Percentiles rank a stretch among this genome's conserved stretches.
These are phyloP conservation scores for Russula virescens DNA, from an alignment of 768 basidiomycete species.

Conservation along the genomic window DNA sequence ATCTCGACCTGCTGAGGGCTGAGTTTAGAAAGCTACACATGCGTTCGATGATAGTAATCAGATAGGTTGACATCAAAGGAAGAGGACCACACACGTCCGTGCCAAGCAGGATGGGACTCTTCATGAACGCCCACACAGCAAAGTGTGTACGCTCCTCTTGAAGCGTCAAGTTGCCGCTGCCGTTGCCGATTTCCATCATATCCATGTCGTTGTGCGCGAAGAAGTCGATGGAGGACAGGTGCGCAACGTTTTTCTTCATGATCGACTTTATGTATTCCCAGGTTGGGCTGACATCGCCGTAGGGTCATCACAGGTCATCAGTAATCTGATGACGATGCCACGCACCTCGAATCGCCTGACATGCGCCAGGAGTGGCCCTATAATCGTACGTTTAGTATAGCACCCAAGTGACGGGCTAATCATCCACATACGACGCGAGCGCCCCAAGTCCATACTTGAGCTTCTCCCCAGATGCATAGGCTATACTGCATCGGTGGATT, in stretches of 20 bases:
- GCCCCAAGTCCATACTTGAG: slow-evolving; percentile 56
- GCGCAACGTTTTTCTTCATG: slow-evolving; percentile 39
- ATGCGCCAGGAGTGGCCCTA: slow-evolving; percentile 53
- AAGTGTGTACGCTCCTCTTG: slow-evolving; percentile 52
- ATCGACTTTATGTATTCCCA: slow-evolving; percentile 48
- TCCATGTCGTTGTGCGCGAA: slow-evolving; percentile 54
- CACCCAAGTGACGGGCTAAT: neutral
- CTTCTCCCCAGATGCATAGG: slow-evolving; percentile 52
- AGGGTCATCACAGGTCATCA: neutral
- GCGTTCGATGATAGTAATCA: neutral
- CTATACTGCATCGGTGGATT: slow-evolving; percentile 43
- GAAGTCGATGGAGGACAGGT: slow-evolving; percentile 41
- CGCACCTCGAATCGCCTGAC: slow-evolving; percentile 41
- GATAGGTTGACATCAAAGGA: neutral
- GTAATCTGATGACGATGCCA: neutral
- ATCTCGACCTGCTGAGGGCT: slow-evolving; percentile 40
- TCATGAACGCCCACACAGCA: slow-evolving; percentile 53
- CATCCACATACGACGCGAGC: slow-evolving; percentile 40
- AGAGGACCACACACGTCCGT: slow-evolving; percentile 30
- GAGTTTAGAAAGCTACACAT: slow-evolving; percentile 38
- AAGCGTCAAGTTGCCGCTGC: slow-evolving; percentile 41
- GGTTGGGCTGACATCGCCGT: slow-evolving; percentile 32
- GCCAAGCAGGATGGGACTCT: slow-evolving; percentile 50
- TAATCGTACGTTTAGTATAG: neutral
- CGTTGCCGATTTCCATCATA: slow-evolving; percentile 50